These are phyloP conservation scores for Paspalum vaginatum DNA, from an alignment of 176 grass and related monocot genomes.

Conservation along the genomic window DNA sequence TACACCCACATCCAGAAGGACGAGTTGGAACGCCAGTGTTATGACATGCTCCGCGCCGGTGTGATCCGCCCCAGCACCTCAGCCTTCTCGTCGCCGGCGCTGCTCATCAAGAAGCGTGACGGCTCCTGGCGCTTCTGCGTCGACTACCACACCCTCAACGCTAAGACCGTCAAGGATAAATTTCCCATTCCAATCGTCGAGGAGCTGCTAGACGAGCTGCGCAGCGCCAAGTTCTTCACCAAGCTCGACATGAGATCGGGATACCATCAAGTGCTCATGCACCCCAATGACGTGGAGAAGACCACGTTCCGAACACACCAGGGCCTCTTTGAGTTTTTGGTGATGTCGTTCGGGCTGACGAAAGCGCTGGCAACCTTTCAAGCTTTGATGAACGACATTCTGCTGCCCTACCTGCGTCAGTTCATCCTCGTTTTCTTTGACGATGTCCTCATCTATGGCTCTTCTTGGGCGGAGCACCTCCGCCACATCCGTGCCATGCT, in stretches of 20 bases:
- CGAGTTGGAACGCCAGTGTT: no score
- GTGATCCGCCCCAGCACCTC: not conserved
- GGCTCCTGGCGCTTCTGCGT: no score
- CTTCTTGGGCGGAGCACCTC: fast-evolving
- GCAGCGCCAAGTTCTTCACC: no score
- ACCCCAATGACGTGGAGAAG: not conserved
- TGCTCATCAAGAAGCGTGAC: no score
- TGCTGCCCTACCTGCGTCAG: not conserved
- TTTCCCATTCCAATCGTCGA: no score
- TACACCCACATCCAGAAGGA: no score
- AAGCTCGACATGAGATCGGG: no score
- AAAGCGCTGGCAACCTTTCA: not conserved
- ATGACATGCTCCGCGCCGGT: no score
- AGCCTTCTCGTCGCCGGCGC: not conserved
- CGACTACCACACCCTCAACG: no score
- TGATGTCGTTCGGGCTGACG: not conserved
- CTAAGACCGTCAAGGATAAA: no score
- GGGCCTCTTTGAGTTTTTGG: not conserved
- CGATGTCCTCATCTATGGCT: not conserved
- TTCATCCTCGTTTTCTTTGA: not conserved
- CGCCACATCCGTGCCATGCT: not conserved
- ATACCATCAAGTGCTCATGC: no score
- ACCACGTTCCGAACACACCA: not conserved
- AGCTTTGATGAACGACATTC: fast-evolving
- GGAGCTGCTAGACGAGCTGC: no score